Conservation (phyloP, 192 early-diverging fungal species). For the Podila epigama region DNA sequence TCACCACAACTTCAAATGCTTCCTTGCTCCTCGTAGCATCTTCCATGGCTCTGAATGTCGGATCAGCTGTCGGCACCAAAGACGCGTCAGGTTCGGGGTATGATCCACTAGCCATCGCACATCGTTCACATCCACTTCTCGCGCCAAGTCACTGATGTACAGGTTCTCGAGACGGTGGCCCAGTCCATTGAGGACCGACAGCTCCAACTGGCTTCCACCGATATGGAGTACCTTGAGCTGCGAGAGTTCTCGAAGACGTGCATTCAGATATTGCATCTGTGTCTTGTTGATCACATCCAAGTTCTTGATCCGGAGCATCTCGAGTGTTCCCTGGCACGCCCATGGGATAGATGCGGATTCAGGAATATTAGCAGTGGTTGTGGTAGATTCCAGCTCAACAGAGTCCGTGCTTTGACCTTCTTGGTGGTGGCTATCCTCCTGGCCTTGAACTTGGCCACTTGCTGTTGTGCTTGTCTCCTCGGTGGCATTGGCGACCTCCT, state of each 20-base stretch:
- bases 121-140: slow-evolving; percentile 37
- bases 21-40: slow-evolving; percentile 15
- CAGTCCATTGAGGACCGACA: slow-evolving; percentile 32
- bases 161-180: slow-evolving; percentile 38
- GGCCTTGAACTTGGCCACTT: too few species aligned
- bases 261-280: slow-evolving; percentile 28
- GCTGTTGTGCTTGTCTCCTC: background rate
- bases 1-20: slow-evolving; percentile 35
- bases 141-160: slow-evolving; percentile 23
- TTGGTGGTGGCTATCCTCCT: too few species aligned
- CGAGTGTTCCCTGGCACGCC: slow-evolving; percentile 24
- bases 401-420: too few species aligned
- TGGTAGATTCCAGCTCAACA: too few species aligned
- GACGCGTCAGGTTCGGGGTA: slow-evolving; percentile 35
- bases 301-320: slow-evolving; percentile 27
- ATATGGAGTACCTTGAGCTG: slow-evolving; percentile 41
- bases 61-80: slow-evolving; percentile 46
- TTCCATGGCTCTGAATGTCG: slow-evolving; percentile 48
- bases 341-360: slow-evolving; percentile 1
- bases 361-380: too few species aligned
- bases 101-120: slow-evolving; percentile 42
- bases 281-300: slow-evolving; percentile 20
- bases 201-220: slow-evolving; percentile 30
- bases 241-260: slow-evolving; percentile 26
- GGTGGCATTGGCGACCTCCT: background rate